These are phyloP conservation scores for Verticillium alfalfae DNA, from an alignment of 2,329 filamentous ascomycete species.

Conservation along the genomic window DNA sequence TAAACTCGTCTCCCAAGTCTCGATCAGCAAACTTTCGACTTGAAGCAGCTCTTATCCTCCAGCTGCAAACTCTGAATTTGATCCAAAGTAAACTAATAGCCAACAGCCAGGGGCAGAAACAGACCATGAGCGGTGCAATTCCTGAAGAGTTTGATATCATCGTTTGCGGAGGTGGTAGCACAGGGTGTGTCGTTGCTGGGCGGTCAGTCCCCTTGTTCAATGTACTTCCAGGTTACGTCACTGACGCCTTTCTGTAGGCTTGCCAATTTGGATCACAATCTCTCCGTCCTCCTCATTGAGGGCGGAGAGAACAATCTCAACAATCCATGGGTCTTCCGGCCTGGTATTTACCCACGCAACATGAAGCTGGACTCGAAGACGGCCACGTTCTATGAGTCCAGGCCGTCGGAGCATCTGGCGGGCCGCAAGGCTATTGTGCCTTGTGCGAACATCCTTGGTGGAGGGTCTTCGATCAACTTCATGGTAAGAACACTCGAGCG, in stretches of 20 bases:
- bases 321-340: constrained; percentile 72
- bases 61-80: neutral
- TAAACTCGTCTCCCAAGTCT: neutral
- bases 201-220: constrained; percentile 31
- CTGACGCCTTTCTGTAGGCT: constrained; percentile 43
- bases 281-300: constrained; percentile 65
- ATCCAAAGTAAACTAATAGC: neutral
- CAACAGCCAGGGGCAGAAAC: no score
- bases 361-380: constrained; percentile 78
- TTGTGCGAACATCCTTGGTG: constrained; percentile 66
- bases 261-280: constrained; percentile 71
- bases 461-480: constrained; percentile 72
- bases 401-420: constrained; percentile 66
- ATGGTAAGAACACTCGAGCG: constrained; percentile 42
- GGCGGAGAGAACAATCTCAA: constrained; percentile 69
- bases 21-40: neutral
- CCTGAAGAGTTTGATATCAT: constrained; percentile 80
- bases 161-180: constrained; percentile 69
- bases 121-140: constrained; percentile 30
- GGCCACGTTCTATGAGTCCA: constrained; percentile 75
- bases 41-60: neutral
- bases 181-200: constrained; percentile 52
- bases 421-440: constrained; percentile 71
- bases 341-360: constrained; percentile 71
- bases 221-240: constrained; percentile 29